Conservation (phyloP, 306 rosid genomes). For the Bauhinia variegata region DNA sequence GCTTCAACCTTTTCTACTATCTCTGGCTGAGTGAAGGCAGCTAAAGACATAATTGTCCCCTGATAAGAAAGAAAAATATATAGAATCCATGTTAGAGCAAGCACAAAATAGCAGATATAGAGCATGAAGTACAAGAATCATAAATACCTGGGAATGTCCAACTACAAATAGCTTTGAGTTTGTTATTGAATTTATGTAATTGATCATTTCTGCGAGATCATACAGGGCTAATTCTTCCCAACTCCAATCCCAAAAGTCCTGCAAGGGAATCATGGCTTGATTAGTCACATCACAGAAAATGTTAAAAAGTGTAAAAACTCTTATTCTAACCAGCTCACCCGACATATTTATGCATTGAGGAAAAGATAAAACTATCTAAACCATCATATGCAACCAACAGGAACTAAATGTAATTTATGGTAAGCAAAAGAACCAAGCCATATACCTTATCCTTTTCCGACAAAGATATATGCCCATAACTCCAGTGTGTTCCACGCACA, state of each 20-base stretch:
- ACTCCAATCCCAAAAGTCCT: constrained; percentile 98
- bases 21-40: constrained; percentile 71
- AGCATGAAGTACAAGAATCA: constrained; percentile 30
- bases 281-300: constrained; percentile 31
- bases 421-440: constrained; percentile 13
- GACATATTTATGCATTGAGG: constrained; percentile 9
- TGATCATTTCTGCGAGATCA: constrained; percentile 78
- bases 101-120: constrained; percentile 15
- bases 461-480: constrained; percentile 72
- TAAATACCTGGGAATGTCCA: constrained; percentile 91
- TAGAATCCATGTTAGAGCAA: constrained; percentile 25
- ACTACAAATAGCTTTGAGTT: constrained; percentile 69
- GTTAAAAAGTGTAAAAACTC: constrained; percentile 6
- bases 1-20: constrained; percentile 82
- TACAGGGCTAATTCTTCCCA: constrained; percentile 83
- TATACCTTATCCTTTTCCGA: constrained; percentile 62
- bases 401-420: constrained; percentile 2
- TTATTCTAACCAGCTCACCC: constrained; percentile 6
- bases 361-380: constrained; percentile 3
- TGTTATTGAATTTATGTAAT: constrained; percentile 55
- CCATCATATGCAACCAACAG: constrained; percentile 3
- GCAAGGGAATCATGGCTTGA: constrained; percentile 37
- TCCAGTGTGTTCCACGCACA: constrained; percentile 95
- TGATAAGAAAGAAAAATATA: constrained; percentile 35
- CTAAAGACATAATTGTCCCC: constrained; percentile 87